A percentile compares a stretch with the other conserved stretches of the same genome.
Conservation (phyloP, 2,329 filamentous ascomycete genomes). For the Elsinoe fawcettii region DNA sequence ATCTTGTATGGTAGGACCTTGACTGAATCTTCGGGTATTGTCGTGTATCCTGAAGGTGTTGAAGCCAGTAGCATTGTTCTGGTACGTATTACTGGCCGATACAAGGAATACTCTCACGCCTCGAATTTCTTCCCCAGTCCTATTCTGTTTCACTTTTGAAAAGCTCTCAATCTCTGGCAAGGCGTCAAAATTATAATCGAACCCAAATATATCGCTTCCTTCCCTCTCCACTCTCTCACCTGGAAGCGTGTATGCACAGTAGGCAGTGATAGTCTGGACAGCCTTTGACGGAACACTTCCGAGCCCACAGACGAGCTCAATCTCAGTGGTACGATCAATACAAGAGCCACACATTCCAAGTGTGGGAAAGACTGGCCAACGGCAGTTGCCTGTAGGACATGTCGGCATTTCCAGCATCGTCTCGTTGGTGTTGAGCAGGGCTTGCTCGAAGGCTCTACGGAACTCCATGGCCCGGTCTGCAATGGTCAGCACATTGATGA, state of each 20-base stretch:
- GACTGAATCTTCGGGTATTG: neutral
- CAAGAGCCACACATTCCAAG: constrained; percentile 20
- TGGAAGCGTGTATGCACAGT: neutral
- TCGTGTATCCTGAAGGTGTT: neutral
- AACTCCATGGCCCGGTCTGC: neutral
- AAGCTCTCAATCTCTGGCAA: neutral
- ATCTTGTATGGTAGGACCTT: neutral
- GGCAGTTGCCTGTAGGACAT: constrained; percentile 21
- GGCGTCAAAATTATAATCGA: neutral
- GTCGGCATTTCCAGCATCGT: neutral
- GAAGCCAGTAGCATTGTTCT: neutral
- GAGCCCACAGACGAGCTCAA: neutral
- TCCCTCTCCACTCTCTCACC: neutral
- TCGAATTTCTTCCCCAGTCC: neutral
- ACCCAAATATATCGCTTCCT: neutral
- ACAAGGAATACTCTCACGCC: neutral
- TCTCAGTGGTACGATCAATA: neutral
- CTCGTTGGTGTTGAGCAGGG: constrained; percentile 13
- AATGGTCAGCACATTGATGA: neutral
- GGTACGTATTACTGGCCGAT: neutral
- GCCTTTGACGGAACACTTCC: neutral
- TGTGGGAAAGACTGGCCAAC: constrained; percentile 17
- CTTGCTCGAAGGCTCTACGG: constrained; percentile 11
- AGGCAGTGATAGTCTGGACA: neutral
- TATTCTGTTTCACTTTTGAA: neutral